Base-by-base conservation (phyloP, 495 filamentous ascomycete species). In the Cetradonia linearis region DNA sequence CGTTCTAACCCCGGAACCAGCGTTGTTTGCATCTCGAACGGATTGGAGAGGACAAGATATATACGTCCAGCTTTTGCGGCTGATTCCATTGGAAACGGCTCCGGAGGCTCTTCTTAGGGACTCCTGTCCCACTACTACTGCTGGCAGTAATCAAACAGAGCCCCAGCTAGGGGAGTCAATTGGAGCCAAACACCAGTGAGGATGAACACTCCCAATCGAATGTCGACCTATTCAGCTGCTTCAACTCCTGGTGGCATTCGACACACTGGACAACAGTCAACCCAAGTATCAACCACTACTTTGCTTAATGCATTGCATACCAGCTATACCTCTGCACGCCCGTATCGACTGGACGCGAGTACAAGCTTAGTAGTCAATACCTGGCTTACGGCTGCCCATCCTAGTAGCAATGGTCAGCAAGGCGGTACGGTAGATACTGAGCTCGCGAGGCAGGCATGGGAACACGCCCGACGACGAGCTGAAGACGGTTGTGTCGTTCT, bases 351-450 rank as follows among this genome's bases (percentile, higher is more conserved):
- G 7, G 93, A 98, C 71, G 84, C 89, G n/a, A 86, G 88, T 40
- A 92, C 92, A 2, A 95, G 89, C 67, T 68, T 96, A 54, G 94
- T 92, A 0, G 92, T 97, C 58, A 97, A 96, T 73, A 94, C 92
- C 62, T 96, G 90, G 89, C 78, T 90, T 28, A 94, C 86, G 3
- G 88, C 88, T 8, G 77, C 82, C 13, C 84, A 84, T 63, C 70
- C 77, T 5, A 79, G 82, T 50, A 77, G 78, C 0, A 83, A 88
- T 66, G 88, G 86, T 31, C 79, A 78, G 16, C 74, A 74, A 40
- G 89, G 88, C 30, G 89, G 88, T 27, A 87, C 85, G 0, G 80
- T 96, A 40, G 93, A 98, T 67, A 74, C 78, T 58, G 84, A 88
- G 27, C 68, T 98, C 58, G 89, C 87, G 2, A 77, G 83, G 18